A percentile compares a stretch with the other conserved stretches of the same genome.
Conservation (phyloP, 371 early-diverging fungal genomes). For the Mortierella sp. region DNA sequence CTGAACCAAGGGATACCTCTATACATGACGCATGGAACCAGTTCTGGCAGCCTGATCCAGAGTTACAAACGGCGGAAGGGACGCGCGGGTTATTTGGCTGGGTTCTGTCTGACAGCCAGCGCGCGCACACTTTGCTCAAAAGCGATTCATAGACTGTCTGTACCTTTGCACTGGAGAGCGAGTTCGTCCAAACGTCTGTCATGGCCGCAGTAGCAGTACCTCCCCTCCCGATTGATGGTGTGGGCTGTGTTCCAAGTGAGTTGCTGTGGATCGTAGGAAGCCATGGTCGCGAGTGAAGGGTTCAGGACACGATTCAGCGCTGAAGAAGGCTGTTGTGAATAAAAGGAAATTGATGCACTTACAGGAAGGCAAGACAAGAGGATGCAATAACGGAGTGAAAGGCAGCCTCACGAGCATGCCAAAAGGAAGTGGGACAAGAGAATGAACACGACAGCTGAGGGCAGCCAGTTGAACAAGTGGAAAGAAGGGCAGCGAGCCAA, state of each 20-base stretch:
- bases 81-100: no score
- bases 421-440: no score
- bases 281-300: conserved; percentile 11
- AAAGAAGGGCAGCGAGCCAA: no score
- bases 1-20: conserved; percentile 59
- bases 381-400: neutral
- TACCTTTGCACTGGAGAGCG: conserved; percentile 70
- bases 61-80: neutral
- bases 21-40: conserved; percentile 78
- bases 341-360: no score
- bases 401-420: neutral
- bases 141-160: neutral
- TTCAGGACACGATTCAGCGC: no score
- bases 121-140: no score
- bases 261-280: conserved; percentile 22
- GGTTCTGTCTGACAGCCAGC: no score
- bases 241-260: conserved; percentile 71
- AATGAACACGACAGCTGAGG: no score
- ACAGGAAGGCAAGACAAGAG: no score
- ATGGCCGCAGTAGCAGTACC: conserved; percentile 74
- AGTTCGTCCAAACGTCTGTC: conserved; percentile 71
- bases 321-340: no score
- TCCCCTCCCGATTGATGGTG: conserved; percentile 69
- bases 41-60: conserved; percentile 62
- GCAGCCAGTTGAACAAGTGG: no score